Percentiles rank a stretch among this genome's conserved stretches.
Conservation (phyloP, 2,329 filamentous ascomycete species). For the Apiospora rasikravindrae region DNA sequence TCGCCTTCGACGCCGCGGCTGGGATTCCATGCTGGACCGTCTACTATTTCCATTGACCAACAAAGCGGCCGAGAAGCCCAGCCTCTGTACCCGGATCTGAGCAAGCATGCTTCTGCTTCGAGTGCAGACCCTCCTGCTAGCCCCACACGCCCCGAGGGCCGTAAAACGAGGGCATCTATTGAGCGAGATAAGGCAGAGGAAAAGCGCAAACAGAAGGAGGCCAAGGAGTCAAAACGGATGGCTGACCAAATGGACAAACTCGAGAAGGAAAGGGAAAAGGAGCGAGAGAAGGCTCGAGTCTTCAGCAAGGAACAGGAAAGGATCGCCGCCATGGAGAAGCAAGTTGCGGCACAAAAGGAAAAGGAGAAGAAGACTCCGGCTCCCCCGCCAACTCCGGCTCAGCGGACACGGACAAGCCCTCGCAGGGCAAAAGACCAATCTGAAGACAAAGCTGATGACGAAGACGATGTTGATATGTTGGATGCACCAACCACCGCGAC, state of each 20-base stretch:
- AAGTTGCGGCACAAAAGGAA: slow-evolving; percentile 58
- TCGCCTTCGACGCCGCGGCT: slow-evolving; percentile 58
- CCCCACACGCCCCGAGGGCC: slow-evolving; percentile 48
- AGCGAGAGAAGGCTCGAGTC: slow-evolving; percentile 69
- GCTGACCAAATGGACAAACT: slow-evolving; percentile 67
- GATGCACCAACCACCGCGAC: slow-evolving; percentile 52
- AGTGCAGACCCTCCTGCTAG: slow-evolving; percentile 43
- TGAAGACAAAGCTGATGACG: slow-evolving; percentile 39
- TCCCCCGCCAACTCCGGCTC: slow-evolving; percentile 42
- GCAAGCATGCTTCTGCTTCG: slow-evolving; percentile 42
- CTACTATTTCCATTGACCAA: slow-evolving; percentile 53
- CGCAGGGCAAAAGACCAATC: slow-evolving; percentile 50
- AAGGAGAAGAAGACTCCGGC: slow-evolving; percentile 44
- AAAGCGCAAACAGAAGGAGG: slow-evolving; percentile 65
- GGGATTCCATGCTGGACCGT: slow-evolving; percentile 49
- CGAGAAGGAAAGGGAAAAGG: slow-evolving; percentile 72
- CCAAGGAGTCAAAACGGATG: slow-evolving; percentile 65
- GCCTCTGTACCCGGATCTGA: slow-evolving; percentile 52
- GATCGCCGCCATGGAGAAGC: slow-evolving; percentile 57
- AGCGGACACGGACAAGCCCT: slow-evolving; percentile 55
- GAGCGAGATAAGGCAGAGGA: slow-evolving; percentile 66
- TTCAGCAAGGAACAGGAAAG: slow-evolving; percentile 64
- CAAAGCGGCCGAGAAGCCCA: slow-evolving; percentile 39
- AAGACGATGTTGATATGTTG: slow-evolving; percentile 59
- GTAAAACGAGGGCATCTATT: slow-evolving; percentile 62